Base-by-base conservation (phyloP, 2,329 filamentous ascomycete species). In the Septoria linicola region DNA sequence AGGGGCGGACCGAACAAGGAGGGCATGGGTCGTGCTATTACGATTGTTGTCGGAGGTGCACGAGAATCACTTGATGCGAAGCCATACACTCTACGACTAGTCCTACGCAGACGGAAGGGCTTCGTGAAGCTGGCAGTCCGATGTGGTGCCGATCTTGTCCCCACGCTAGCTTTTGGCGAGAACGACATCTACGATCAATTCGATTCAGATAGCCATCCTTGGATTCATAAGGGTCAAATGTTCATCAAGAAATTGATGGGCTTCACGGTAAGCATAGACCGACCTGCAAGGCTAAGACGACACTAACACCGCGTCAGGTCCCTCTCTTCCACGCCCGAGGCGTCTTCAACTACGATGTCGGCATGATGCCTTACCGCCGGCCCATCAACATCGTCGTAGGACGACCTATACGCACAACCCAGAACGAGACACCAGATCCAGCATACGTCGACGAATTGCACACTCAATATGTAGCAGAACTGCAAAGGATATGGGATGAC, bases 301-400 rank as follows among this genome's bases (percentile, higher is more conserved):
- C n/a, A n/a, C n/a, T n/a, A n/a, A n/a, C n/a, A n/a, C n/a, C n/a
- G n/a, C n/a, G n/a, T n/a, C n/a, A 92, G 0, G 77, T 96, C 8
- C 91, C 91, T 1, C 80, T 95, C 21, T 87, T 96, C 63, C 90
- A 95, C 69, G 91, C 90, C 2, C 77, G 91, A 25, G 92, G 92
- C 10, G 85, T 97, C 34, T 96, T 97, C 73, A 99, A 99, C 70
- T 97, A 99, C 67, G 93, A 99, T 68, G 89, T 96, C 11, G 93
- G 93, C 3, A 75, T 97, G 63, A 90, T 97, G 88, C 93, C 93
- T 0, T 97, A 96, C 69, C 83, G 93, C 10, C 79, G 85, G 43
- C 85, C 89, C 8, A 76, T 99, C 53, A 93, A 97, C 66, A 82
- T 96, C 41, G 91, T 99, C 10, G 88, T 96, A 11, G 92, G 92